phyloP scores from a whole-genome alignment of 345 rosid species.

The Eucalyptus sideroxylon region DNA sequence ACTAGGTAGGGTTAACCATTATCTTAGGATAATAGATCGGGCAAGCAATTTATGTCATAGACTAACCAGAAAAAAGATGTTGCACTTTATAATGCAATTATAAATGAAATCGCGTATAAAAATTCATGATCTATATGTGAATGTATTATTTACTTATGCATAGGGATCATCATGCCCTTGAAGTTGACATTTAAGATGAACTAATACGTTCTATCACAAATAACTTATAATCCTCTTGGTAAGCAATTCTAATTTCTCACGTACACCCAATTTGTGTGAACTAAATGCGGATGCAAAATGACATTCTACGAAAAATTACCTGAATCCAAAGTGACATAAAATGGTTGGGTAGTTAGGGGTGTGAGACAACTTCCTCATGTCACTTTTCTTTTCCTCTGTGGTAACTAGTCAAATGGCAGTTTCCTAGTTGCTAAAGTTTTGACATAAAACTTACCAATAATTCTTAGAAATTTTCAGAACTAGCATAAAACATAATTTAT shows the following conservation, averaged over 20 bases:
- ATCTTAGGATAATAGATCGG: not conserved
- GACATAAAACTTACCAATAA: not conserved
- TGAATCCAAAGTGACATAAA: not conserved
- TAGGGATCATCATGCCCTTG: not conserved
- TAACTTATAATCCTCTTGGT: not conserved
- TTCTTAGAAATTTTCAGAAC: not conserved
- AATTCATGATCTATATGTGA: not conserved
- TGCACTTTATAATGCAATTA: not conserved
- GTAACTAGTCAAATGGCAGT: not conserved
- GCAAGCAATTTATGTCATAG: not conserved
- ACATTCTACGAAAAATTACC: not conserved
- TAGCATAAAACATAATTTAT: not conserved
- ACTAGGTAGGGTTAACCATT: not conserved
- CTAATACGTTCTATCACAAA: not conserved
- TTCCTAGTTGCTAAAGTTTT: not conserved
- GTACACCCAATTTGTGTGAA: not conserved
- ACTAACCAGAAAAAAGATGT: not conserved
- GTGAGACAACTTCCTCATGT: not conserved
- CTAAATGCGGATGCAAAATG: not conserved
- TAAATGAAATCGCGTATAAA: not conserved
- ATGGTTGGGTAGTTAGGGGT: not conserved
- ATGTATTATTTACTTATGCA: not conserved
- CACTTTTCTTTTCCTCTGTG: not conserved
- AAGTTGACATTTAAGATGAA: not conserved
- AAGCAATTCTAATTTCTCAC: not conserved